Base-by-base conservation (phyloP, 2,329 filamentous ascomycete genomes). In the Blastomyces gilchristii region DNA sequence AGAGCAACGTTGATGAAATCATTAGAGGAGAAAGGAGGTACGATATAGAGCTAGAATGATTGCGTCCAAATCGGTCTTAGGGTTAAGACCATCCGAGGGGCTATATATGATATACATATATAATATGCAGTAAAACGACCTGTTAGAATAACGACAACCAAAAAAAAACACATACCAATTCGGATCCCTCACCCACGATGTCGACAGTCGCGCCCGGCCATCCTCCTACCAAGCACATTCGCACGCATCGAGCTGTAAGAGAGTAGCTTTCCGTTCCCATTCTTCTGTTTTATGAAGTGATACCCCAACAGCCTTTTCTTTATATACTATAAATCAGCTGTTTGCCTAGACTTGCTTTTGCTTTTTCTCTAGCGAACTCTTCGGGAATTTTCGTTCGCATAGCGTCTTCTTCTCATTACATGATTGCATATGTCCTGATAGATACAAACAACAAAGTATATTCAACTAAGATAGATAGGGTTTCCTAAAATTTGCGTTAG, bases 1-100 rank as follows among this genome's bases (percentile, higher is more conserved):
- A 82, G 91, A 68, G 80, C 77, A 70, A 78, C 73, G 61, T 72
- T 93, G 68, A 91, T 96, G 87, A 78, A 78, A 68, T 81, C 74
- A 69, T 71, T 90, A 63, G 82, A 82, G 69, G 76, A 37, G n/a
- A 52, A 59, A 3, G 16, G n/a, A 14, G 31, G 18, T 54, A 37
- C 3, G 37, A 57, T 57, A 57, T 57, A 57, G 18, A 43, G 16
- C 9, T 43, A 5, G 41, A 41, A 28, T 22, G 37, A 39, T 53
- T 41, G 11, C n/a, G 25, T 37, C 14, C 14, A 18, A 61, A 52
- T 25, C 11, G 14, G 9, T 16, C 2, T 18, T 39, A 6, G 18
- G 57, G 34, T 31, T 39, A 14, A 14, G 41, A 58, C 28, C 1
- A 11, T 4, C 22, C 22, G 56, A 45, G 22, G n/a, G n/a, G n/a